phyloP scores from a whole-genome alignment of 2,329 filamentous ascomycete genomes.

The Penicillium sp. region DNA sequence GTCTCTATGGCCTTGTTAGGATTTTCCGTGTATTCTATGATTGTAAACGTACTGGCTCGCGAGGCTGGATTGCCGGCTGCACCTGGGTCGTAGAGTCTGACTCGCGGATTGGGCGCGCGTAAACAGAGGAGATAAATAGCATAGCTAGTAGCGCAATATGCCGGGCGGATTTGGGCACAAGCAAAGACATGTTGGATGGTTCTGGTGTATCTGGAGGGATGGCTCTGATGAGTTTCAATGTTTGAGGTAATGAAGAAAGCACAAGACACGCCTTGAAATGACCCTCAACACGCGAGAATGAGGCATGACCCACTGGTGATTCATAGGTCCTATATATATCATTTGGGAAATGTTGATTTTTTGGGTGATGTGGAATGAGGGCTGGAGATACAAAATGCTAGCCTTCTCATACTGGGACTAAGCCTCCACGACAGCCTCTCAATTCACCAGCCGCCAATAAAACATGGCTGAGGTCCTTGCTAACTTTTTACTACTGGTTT shows the following conservation, averaged over 20 bases:
- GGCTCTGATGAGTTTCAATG: not conserved
- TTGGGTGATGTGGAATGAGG: constrained; percentile 16
- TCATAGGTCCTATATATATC: constrained; percentile 9
- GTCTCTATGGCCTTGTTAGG: constrained; percentile 13
- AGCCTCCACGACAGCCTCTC: not conserved
- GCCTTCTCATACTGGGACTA: constrained; percentile 1
- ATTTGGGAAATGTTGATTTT: not conserved
- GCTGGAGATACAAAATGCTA: constrained; percentile 5
- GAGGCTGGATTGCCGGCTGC: constrained; percentile 8
- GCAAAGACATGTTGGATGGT: constrained; percentile 5
- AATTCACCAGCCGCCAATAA: not conserved
- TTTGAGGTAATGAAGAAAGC: not conserved
- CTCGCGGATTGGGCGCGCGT: constrained; percentile 13
- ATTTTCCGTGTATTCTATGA: not conserved
- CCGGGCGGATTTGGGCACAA: constrained; percentile 1
- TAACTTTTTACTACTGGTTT: not conserved
- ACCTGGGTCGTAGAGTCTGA: not conserved
- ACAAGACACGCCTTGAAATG: not conserved
- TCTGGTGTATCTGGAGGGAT: not conserved
- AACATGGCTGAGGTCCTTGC: not conserved
- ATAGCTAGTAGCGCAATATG: constrained; percentile 1
- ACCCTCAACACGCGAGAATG: constrained; percentile 1
- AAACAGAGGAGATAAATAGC: constrained; percentile 9
- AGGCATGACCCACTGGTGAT: constrained; percentile 3
- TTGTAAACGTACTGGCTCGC: constrained; percentile 16